Conservation (phyloP, 176 grass and related monocot genomes). For the Sorghum bicolor region Sorghum_bicolor_NCBIv3 NC_012871.2:1961501-1962000, state of each 20-base stretch:
- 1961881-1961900: slow-evolving; percentile 85
- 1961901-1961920: slow-evolving; percentile 67
- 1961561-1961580: slow-evolving; percentile 91
- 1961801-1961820: slow-evolving; percentile 46
- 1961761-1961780: not conserved
- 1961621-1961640: slow-evolving; percentile 98
- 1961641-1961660: slow-evolving; percentile 94
- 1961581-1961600: slow-evolving; percentile 99
- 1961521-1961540: not conserved
- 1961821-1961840: slow-evolving; percentile 98
- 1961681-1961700: slow-evolving; percentile 72
- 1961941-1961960: slow-evolving; percentile 64
- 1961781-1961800: not conserved
- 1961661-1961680: slow-evolving; percentile 79
- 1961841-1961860: slow-evolving; percentile 68
- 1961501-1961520: not conserved
- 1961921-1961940: slow-evolving; percentile 67
- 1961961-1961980: slow-evolving; percentile 83
- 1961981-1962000: slow-evolving; percentile 66
- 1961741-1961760: not conserved
- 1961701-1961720: slow-evolving; percentile 91
- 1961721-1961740: slow-evolving; percentile 52
- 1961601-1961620: slow-evolving; percentile 87
- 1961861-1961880: slow-evolving; percentile 73
- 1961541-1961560: slow-evolving; percentile 95